phyloP scores from a whole-genome alignment of 2,329 filamentous ascomycete species.

The Trichoderma asperellum region DNA sequence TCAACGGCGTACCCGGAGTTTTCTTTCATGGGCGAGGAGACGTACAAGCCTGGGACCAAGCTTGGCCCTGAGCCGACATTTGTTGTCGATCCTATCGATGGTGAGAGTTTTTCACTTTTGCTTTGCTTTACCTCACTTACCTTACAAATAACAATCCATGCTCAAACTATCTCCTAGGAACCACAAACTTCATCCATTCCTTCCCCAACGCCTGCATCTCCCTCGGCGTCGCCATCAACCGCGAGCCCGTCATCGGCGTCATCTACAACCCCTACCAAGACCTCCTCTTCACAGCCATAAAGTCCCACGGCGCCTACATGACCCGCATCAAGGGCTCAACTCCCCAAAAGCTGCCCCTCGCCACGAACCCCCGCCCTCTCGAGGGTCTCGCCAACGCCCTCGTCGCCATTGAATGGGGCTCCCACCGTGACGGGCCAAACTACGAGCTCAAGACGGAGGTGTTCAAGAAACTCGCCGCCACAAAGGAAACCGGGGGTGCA shows the following conservation, averaged over 20 bases:
- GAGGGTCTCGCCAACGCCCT: conserved; percentile 64
- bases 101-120: conserved; percentile 37
- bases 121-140: neutral
- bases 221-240: conserved; percentile 69
- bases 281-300: conserved; percentile 69
- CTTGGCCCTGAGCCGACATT: conserved; percentile 73
- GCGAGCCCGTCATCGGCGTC: conserved; percentile 68
- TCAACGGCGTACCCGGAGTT: conserved; percentile 57
- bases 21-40: conserved; percentile 76
- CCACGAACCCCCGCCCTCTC: conserved; percentile 58
- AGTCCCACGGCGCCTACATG: conserved; percentile 67
- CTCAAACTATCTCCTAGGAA: conserved; percentile 42
- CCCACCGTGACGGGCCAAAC: conserved; percentile 68
- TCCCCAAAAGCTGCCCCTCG: conserved; percentile 47
- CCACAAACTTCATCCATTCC: conserved; percentile 78
- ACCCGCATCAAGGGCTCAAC: conserved; percentile 50
- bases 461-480: conserved; percentile 63
- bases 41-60: conserved; percentile 67
- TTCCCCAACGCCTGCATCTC: conserved; percentile 78
- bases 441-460: conserved; percentile 70
- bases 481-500: conserved; percentile 64
- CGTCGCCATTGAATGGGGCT: conserved; percentile 75
- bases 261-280: conserved; percentile 80
- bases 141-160: neutral
- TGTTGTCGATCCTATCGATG: conserved; percentile 81